These are phyloP conservation scores for Alternaria arborescens DNA, from an alignment of 2,329 filamentous ascomycete genomes.

Conservation along the genomic window DNA sequence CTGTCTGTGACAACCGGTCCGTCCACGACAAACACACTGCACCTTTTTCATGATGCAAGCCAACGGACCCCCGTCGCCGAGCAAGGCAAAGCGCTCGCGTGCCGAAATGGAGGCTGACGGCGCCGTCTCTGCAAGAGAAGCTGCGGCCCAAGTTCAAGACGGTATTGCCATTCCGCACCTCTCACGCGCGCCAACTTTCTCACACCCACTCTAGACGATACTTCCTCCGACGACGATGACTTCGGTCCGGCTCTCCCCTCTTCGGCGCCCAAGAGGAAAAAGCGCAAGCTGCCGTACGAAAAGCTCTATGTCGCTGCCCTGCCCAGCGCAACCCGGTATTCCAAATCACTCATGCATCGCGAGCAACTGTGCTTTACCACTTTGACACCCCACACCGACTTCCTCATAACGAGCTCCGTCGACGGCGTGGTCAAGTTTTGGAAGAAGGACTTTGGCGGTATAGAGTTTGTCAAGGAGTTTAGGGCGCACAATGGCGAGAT, in stretches of 20 bases:
- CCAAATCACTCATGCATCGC: slow-evolving; percentile 97
- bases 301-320: slow-evolving; percentile 93
- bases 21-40: slow-evolving; percentile 2
- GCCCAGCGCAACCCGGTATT: slow-evolving; percentile 81
- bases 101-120: slow-evolving; percentile 37
- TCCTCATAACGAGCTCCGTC: slow-evolving; percentile 90
- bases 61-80: slow-evolving; percentile 36
- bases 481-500: slow-evolving; percentile 88
- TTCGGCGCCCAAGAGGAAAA: slow-evolving; percentile 83
- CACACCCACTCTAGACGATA: slow-evolving; percentile 11
- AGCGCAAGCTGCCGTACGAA: slow-evolving; percentile 88
- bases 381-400: slow-evolving; percentile 90
- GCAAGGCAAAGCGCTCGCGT: slow-evolving; percentile 35
- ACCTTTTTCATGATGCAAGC: not conserved
- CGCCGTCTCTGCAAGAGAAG: slow-evolving; percentile 9
- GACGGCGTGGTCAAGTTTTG: slow-evolving; percentile 99
- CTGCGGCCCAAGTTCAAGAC: slow-evolving; percentile 20
- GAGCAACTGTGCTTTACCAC: slow-evolving; percentile 89
- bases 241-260: slow-evolving; percentile 92
- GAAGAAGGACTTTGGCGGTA: slow-evolving; percentile 90
- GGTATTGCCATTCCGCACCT: slow-evolving; percentile 16
- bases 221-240: slow-evolving; percentile 79
- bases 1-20: not conserved
- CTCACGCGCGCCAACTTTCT: slow-evolving; percentile 16
- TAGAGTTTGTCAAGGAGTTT: slow-evolving; percentile 99